phyloP scores from a whole-genome alignment of 129 eudicot genomes.

The Saposhnikovia divaricata region DNA sequence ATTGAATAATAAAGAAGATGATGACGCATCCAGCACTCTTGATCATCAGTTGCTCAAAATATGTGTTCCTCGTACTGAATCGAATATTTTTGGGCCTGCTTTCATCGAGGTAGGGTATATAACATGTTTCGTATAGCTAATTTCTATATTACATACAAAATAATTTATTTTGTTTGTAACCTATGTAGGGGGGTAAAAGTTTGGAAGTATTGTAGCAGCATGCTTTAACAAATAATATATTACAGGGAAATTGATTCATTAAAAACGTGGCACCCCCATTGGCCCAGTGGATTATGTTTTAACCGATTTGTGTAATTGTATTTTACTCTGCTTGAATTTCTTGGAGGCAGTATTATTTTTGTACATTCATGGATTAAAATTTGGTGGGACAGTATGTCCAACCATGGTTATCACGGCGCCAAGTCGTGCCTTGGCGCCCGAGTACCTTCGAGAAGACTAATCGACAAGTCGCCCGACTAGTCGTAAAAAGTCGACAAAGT shows the following conservation, averaged over 20 bases:
- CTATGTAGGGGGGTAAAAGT: too few species aligned
- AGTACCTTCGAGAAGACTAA: too few species aligned
- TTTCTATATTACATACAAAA: not conserved
- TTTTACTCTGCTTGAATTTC: not conserved
- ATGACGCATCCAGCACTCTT: slow-evolving; percentile 14
- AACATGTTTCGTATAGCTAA: slow-evolving; percentile 4
- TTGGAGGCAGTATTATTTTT: not conserved
- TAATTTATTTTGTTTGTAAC: not conserved
- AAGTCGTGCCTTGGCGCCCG: too few species aligned
- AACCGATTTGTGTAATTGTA: not conserved
- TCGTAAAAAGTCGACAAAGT: too few species aligned
- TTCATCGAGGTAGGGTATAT: slow-evolving; percentile 63
- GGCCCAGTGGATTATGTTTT: not conserved
- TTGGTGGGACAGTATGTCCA: not conserved
- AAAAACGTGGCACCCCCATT: not conserved
- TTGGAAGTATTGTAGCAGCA: not conserved
- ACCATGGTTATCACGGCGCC: not conserved
- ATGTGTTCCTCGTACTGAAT: slow-evolving; percentile 50
- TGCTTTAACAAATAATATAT: not conserved
- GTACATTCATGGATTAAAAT: not conserved
- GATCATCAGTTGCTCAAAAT: slow-evolving; percentile 62
- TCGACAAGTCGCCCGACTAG: too few species aligned
- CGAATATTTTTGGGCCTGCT: slow-evolving; percentile 59
- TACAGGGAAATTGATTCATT: not conserved
- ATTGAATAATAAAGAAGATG: slow-evolving; percentile 19